These are phyloP conservation scores for Lactarius indigo DNA, from an alignment of 768 basidiomycete genomes.

Conservation along the genomic window DNA sequence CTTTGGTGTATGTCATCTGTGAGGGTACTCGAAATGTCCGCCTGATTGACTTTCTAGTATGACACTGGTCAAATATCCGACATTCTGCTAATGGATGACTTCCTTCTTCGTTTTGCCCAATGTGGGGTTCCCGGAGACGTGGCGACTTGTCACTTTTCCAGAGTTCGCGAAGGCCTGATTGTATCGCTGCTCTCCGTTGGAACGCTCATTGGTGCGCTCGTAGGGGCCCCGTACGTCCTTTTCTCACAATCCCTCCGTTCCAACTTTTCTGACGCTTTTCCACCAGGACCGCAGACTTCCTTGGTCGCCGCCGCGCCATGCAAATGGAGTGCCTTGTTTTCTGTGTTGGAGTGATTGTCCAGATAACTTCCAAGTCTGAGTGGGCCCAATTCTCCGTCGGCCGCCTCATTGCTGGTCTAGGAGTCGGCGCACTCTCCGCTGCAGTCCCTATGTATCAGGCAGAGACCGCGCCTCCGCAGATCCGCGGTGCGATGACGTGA, in stretches of 20 bases:
- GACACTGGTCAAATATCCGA: constrained; percentile 79
- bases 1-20: constrained; percentile 29
- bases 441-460: constrained; percentile 58
- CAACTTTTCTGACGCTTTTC: constrained; percentile 2
- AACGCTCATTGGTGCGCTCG: constrained; percentile 57
- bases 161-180: constrained; percentile 60
- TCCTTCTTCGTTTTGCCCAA: constrained; percentile 57
- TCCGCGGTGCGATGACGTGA: constrained; percentile 60
- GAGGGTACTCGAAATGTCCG: not conserved
- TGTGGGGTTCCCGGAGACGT: constrained; percentile 41
- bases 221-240: constrained; percentile 54
- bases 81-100: constrained; percentile 70
- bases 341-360: constrained; percentile 57
- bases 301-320: constrained; percentile 69
- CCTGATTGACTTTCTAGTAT: constrained; percentile 36
- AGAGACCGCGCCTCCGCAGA: constrained; percentile 67
- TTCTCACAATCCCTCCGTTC: not conserved
- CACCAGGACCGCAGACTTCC: constrained; percentile 53
- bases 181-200: constrained; percentile 71
- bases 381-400: constrained; percentile 72
- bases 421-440: constrained; percentile 63
- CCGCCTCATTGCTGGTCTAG: constrained; percentile 61
- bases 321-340: constrained; percentile 54
- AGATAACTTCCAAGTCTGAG: constrained; percentile 44
- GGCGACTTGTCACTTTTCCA: constrained; percentile 49